phyloP scores from a whole-genome alignment of 352 stramenopile genomes.

The Globisporangium cederbergense region DNA sequence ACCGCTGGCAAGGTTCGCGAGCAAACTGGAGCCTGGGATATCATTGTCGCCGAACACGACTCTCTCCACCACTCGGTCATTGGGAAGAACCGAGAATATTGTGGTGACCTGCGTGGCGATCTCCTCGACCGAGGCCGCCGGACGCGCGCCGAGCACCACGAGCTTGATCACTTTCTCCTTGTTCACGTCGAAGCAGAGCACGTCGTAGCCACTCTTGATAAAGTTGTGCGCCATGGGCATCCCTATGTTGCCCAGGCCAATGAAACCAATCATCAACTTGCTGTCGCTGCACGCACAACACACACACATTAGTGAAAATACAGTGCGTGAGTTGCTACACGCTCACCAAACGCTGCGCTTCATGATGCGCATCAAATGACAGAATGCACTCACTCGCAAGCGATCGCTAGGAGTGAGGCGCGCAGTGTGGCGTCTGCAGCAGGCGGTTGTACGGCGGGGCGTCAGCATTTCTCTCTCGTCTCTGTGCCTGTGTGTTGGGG shows the following conservation, averaged over 20 bases:
- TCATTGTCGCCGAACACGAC: constrained; percentile 34
- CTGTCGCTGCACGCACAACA: not conserved
- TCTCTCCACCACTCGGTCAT: constrained; percentile 48
- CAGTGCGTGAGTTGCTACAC: not conserved
- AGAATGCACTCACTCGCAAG: constrained; percentile 11
- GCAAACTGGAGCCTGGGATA: constrained; percentile 24
- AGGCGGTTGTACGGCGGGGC: not conserved
- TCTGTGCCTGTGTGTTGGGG: not conserved
- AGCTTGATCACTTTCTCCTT: constrained; percentile 26
- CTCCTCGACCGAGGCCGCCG: constrained; percentile 35
- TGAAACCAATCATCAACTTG: constrained; percentile 62
- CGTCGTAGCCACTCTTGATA: constrained; percentile 53
- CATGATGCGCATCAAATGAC: not conserved
- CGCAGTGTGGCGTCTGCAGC: not conserved
- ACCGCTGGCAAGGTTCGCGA: constrained; percentile 30
- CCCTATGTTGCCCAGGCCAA: constrained; percentile 93
- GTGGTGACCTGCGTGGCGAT: constrained; percentile 33
- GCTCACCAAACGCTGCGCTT: not conserved
- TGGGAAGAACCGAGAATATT: constrained; percentile 66
- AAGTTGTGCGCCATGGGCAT: constrained; percentile 89
- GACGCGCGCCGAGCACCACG: constrained; percentile 28
- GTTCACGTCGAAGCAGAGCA: constrained; percentile 66
- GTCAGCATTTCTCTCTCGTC: not conserved
- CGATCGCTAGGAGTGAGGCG: not conserved
- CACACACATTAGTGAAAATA: not conserved